Base-by-base conservation (phyloP, 768 basidiomycete species). In the Lentinus tigrinus region DNA sequence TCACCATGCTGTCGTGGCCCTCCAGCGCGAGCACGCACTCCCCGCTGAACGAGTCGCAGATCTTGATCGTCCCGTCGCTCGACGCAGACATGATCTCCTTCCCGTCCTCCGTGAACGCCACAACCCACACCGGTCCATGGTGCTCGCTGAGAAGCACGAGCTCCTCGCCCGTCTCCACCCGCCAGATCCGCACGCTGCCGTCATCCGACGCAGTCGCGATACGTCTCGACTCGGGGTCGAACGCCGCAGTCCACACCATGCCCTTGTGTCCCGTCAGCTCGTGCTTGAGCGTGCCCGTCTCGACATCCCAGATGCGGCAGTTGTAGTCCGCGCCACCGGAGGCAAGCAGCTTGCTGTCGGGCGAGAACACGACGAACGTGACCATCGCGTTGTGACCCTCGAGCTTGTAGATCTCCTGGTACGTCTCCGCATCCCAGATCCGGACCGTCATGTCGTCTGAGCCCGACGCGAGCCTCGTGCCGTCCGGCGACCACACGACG, bases 401-500 rank as follows among this genome's bases (percentile, higher is more conserved):
- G 26, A 62, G 56, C 16, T 34, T 17, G 37, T 8, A 39, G 17
- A 47, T n/a, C 43, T 44, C 40, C 36, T 39, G 24, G 49, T 55
- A 54, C n/a, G 54, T 58, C 26, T 23, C 50, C 13, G 36, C 55
- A 37, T 63, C 55, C 61, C 58, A 60, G 14, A 63, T 16, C 7
- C 53, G 62, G 1, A 75, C 77, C 6, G 73, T 75, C 67, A 73
- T 73, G 68, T 81, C 79, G 14, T 75, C 76, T 0, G 75, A 77
- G 4, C 75, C 78, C 9, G 77, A 77, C 31, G 75, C 76, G 49
- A 81, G 65, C 62, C 71, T 69, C 40, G 68, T 48, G 17, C 57
- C 59, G 24, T 60, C 53, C 13, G 62, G 24, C 17, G 62, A 63
- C 50, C 58, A 63, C 5, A 39, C 54, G 42, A 60, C 19, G 7